A percentile compares a stretch with the other conserved stretches of the same genome.
These are phyloP conservation scores for Penicillium samsonianum DNA, from an alignment of 495 filamentous ascomycete species.

Conservation along the genomic window DNA sequence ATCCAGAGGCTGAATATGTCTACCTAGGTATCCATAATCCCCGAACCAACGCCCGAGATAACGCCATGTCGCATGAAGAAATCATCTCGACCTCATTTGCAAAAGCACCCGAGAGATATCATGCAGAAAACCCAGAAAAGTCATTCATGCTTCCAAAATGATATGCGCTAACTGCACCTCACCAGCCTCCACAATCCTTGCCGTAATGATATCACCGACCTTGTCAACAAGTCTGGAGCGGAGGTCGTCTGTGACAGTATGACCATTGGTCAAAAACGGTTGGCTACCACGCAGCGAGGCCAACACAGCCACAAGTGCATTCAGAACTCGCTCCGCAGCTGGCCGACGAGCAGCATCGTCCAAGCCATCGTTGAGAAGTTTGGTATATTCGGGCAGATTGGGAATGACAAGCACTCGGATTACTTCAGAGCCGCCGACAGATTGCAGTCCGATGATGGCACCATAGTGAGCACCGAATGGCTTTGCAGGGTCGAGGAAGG, in stretches of 20 bases:
- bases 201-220: slow-evolving; percentile 59
- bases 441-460: slow-evolving; percentile 73
- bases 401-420: slow-evolving; percentile 79
- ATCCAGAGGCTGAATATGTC: neutral
- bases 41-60: slow-evolving; percentile 17
- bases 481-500: slow-evolving; percentile 81
- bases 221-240: slow-evolving; percentile 57
- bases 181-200: slow-evolving; percentile 53
- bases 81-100: neutral
- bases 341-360: slow-evolving; percentile 51
- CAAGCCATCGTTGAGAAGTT: slow-evolving; percentile 66
- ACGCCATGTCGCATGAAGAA: slow-evolving; percentile 15
- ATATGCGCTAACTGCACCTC: slow-evolving; percentile 42
- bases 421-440: slow-evolving; percentile 74
- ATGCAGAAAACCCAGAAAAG: slow-evolving; percentile 5
- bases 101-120: slow-evolving; percentile 6
- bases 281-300: slow-evolving; percentile 44
- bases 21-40: slow-evolving; percentile 2
- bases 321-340: slow-evolving; percentile 65
- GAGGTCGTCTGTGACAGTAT: slow-evolving; percentile 52
- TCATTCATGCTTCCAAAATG: slow-evolving; percentile 33
- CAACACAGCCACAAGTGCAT: slow-evolving; percentile 61
- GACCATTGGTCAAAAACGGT: slow-evolving; percentile 44
- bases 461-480: slow-evolving; percentile 83
- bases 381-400: slow-evolving; percentile 76